These are phyloP conservation scores for Populus euphratica DNA, from an alignment of 345 rosid species.

Conservation along the genomic window DNA sequence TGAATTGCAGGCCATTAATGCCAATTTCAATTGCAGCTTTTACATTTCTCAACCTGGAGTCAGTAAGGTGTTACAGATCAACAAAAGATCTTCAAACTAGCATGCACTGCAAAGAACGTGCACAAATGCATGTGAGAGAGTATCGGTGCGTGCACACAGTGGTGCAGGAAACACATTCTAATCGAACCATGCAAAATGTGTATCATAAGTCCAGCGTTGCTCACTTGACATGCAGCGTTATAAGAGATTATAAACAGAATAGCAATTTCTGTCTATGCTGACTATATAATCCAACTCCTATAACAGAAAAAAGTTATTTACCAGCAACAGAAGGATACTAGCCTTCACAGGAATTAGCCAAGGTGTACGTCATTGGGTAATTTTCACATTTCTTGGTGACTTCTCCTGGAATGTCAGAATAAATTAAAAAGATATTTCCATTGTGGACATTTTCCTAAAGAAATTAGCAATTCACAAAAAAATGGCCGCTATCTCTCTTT, in stretches of 20 bases:
- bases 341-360: background rate
- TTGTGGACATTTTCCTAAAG: background rate
- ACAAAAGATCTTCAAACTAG: background rate
- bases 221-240: too few species aligned
- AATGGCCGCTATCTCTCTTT: background rate
- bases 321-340: background rate
- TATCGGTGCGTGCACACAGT: background rate
- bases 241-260: background rate
- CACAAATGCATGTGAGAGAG: background rate
- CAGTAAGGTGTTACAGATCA: background rate
- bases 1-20: constrained; percentile 61
- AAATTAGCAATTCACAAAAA: too few species aligned
- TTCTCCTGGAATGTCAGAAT: background rate
- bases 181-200: too few species aligned
- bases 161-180: too few species aligned
- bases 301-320: background rate
- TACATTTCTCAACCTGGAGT: constrained; percentile 56
- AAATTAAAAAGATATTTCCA: background rate
- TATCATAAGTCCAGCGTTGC: too few species aligned
- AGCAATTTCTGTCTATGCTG: background rate
- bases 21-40: constrained; percentile 74
- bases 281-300: too few species aligned
- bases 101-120: background rate
- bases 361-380: background rate
- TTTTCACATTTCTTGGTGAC: background rate